Percentiles rank a stretch among this genome's conserved stretches.
These are phyloP conservation scores for Hordeum marinum DNA, from an alignment of 176 grass and related monocot species.

Conservation along the genomic window DNA sequence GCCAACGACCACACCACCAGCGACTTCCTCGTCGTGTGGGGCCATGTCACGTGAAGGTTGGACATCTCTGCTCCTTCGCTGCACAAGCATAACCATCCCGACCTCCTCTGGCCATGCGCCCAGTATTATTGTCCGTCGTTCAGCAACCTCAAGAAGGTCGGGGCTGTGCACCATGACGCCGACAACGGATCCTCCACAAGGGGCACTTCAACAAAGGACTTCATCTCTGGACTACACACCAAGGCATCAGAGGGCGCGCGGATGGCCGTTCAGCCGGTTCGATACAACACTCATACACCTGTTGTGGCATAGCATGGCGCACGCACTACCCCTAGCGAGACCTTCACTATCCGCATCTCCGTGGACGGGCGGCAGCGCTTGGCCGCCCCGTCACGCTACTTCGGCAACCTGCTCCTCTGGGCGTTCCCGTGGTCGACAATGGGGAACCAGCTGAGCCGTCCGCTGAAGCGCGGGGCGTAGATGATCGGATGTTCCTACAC, in stretches of 20 bases:
- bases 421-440: slow-evolving; percentile 41
- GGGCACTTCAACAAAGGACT: slow-evolving; percentile 61
- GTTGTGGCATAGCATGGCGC: slow-evolving; percentile 28
- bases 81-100: neutral
- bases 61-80: neutral
- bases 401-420: slow-evolving; percentile 66
- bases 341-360: slow-evolving; percentile 39
- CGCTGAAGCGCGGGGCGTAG: slow-evolving; percentile 41
- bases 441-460: slow-evolving; percentile 17
- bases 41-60: slow-evolving; percentile 30
- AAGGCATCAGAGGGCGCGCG: slow-evolving; percentile 13
- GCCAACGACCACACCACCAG: slow-evolving; percentile 45
- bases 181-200: slow-evolving; percentile 35
- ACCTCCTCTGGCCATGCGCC: slow-evolving; percentile 13
- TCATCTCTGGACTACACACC: slow-evolving; percentile 39
- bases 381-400: slow-evolving; percentile 34
- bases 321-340: slow-evolving; percentile 14
- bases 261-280: slow-evolving; percentile 49
- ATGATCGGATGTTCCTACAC: neutral
- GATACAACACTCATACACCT: slow-evolving; percentile 15
- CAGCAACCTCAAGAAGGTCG: neutral
- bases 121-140: slow-evolving; percentile 5
- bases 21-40: slow-evolving; percentile 57
- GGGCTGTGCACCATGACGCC: neutral
- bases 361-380: slow-evolving; percentile 55